Percentiles rank a stretch among this genome's conserved stretches.
Evolutionary conservation across 176 grass and related monocot species (phyloP).

Genomic region (Triticum aestivum): DNA sequence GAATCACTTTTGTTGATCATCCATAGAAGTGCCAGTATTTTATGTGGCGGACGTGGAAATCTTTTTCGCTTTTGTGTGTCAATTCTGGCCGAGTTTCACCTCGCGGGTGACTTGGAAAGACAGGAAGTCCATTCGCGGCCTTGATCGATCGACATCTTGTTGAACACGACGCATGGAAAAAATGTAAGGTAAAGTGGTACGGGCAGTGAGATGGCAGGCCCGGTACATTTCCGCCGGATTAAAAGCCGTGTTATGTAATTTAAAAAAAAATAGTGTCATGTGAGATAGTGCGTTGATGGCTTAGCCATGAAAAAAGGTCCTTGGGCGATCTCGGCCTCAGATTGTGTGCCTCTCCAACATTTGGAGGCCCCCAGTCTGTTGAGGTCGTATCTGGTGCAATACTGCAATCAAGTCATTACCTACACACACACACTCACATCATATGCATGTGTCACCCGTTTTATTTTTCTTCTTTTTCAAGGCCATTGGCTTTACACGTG

Average conservation of each 20-base stretch:
- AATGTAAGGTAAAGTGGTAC: not conserved
- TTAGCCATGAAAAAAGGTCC: not conserved
- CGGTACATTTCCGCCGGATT: not conserved
- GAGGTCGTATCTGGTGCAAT: not conserved
- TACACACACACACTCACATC: not conserved
- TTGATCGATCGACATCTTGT: not conserved
- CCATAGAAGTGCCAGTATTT: not conserved
- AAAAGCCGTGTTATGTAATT: not conserved
- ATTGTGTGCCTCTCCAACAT: not conserved
- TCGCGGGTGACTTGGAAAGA: not conserved
- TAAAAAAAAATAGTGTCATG: not conserved
- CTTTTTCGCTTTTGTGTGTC: not conserved
- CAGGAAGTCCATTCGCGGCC: not conserved
- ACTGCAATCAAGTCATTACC: not conserved
- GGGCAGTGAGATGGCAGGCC: not conserved
- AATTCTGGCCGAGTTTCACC: not conserved
- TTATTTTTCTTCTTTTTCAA: too few relatives aligned
- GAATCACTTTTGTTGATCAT: too few relatives aligned
- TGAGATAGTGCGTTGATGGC: not conserved
- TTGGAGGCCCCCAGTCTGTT: not conserved
- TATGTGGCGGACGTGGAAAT: not conserved
- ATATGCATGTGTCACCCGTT: too few relatives aligned
- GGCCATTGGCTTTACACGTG: not conserved
- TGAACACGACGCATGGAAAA: conserved; percentile 1
- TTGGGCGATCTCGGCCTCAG: not conserved